Base-by-base conservation (phyloP, 768 basidiomycete genomes). In the Psilocybe sp. region DNA sequence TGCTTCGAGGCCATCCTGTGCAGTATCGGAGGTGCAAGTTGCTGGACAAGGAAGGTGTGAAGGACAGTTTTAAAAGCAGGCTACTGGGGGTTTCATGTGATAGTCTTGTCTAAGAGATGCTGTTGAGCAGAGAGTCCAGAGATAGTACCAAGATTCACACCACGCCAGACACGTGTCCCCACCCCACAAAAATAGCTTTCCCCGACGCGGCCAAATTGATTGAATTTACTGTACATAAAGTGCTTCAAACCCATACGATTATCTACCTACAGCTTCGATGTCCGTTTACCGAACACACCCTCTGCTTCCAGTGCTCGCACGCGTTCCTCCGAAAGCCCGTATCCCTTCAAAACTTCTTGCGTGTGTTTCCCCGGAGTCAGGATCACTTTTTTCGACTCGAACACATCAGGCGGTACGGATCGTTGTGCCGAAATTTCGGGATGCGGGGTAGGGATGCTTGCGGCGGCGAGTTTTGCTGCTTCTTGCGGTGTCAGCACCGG, bases 401-500 rank as follows among this genome's bases (percentile, higher is more conserved):
- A 40, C n/a, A 34, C 16, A 14, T 37, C 38, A 33, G 28, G n/a
- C 18, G 19, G 19, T n/a, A 31, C 14, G 7, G 54, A 44, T 41
- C 34, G 18, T 18, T 52, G 51, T 31, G 36, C 43, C 3, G 54
- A 50, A 13, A 84, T 60, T 23, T 61, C 63, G 14, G 83, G 82
- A 58, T 85, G 84, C 38, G 77, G 74, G n/a, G 63, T 57, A 5
- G 86, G 84, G 15, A 78, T 65, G 3, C 70, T 58, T 12, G 70
- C 56, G 23, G 23, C 23, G 49, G 74, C 66, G 19, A 77, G 62
- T 31, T 62, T 65, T 1, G 72, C 75, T 4, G 85, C 87, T 72
- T 91, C 88, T 19, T 66, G 59, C 0, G 84, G 77, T 4, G 79
- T 74, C 20, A 90, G 71, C 28, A 91, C 84, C 0, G 89, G 88